Conservation (phyloP, 169 alveolate genomes). For the Cryptosporidium sp. region DNA sequence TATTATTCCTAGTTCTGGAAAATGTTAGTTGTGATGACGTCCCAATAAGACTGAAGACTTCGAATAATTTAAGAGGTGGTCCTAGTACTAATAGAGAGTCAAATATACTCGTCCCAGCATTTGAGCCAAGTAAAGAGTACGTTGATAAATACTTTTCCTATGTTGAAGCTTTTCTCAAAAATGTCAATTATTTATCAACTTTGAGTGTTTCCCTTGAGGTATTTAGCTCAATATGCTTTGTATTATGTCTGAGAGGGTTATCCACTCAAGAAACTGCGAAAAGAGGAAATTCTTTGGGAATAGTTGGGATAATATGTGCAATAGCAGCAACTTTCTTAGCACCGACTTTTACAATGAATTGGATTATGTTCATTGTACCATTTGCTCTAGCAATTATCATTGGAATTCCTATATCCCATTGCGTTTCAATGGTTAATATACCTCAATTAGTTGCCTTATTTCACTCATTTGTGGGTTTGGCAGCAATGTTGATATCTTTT, state of each 20-base stretch:
- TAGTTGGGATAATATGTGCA: constrained; percentile 87
- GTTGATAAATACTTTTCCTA: constrained; percentile 21
- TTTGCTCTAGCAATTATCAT: constrained; percentile 74
- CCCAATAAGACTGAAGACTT: constrained; percentile 19
- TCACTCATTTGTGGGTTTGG: constrained; percentile 95
- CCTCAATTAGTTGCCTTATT: constrained; percentile 95
- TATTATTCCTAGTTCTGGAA: background rate
- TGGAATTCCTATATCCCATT: constrained; percentile 79
- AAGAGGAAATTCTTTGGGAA: constrained; percentile 88
- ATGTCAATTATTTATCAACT: constrained; percentile 26
- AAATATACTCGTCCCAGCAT: constrained; percentile 33
- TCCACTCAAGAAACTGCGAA: constrained; percentile 87
- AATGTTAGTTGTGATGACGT: constrained; percentile 23
- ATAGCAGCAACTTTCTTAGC: constrained; percentile 84
- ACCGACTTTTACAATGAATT: constrained; percentile 73
- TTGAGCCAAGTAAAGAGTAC: constrained; percentile 14
- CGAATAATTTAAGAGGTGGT: constrained; percentile 45
- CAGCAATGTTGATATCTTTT: constrained; percentile 92
- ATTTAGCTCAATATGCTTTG: constrained; percentile 78
- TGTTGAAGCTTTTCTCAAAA: constrained; percentile 11
- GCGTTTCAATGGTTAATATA: constrained; percentile 87
- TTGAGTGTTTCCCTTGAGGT: constrained; percentile 59
- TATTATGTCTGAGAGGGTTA: constrained; percentile 85
- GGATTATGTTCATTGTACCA: constrained; percentile 78
- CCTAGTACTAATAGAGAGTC: constrained; percentile 3